phyloP scores from a whole-genome alignment of 352 stramenopile species.

The Globisporangium recalcitrans region DNA sequence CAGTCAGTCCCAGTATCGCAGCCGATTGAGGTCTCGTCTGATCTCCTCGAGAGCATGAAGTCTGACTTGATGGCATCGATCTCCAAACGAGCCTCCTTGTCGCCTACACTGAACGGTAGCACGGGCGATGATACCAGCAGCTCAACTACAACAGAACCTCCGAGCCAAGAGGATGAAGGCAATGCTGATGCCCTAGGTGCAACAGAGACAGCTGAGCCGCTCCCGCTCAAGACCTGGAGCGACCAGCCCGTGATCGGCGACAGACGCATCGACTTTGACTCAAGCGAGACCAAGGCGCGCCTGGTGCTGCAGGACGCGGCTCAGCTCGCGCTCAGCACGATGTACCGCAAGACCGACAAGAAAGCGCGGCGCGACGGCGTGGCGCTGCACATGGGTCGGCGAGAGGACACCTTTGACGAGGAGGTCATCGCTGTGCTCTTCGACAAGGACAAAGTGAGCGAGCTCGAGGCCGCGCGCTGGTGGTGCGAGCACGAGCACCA shows the following conservation, averaged over 20 bases:
- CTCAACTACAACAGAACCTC: slow-evolving; percentile 8
- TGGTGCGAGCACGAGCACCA: slow-evolving; percentile 68
- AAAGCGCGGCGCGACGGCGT: slow-evolving; percentile 69
- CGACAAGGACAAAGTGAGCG: slow-evolving; percentile 80
- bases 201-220: not conserved
- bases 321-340: slow-evolving; percentile 73
- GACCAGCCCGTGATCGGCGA: slow-evolving; percentile 39
- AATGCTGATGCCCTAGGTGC: not conserved
- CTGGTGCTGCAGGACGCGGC: slow-evolving; percentile 66
- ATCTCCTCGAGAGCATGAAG: slow-evolving; percentile 64
- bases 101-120: slow-evolving; percentile 2
- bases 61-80: slow-evolving; percentile 58
- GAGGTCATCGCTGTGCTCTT: slow-evolving; percentile 81
- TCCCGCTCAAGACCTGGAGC: slow-evolving; percentile 43
- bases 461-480: slow-evolving; percentile 64
- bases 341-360: slow-evolving; percentile 85
- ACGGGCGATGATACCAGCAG: too few relatives aligned
- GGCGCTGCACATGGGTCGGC: slow-evolving; percentile 63
- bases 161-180: slow-evolving; percentile 13
- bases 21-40: slow-evolving; percentile 52
- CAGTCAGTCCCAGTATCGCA: slow-evolving; percentile 38
- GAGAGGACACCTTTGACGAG: slow-evolving; percentile 75
- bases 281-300: slow-evolving; percentile 69
- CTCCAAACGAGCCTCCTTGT: not conserved
- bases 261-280: slow-evolving; percentile 57